Conservation (phyloP, 768 basidiomycete genomes). For the Lanmaoa pseudosensibilis region DNA sequence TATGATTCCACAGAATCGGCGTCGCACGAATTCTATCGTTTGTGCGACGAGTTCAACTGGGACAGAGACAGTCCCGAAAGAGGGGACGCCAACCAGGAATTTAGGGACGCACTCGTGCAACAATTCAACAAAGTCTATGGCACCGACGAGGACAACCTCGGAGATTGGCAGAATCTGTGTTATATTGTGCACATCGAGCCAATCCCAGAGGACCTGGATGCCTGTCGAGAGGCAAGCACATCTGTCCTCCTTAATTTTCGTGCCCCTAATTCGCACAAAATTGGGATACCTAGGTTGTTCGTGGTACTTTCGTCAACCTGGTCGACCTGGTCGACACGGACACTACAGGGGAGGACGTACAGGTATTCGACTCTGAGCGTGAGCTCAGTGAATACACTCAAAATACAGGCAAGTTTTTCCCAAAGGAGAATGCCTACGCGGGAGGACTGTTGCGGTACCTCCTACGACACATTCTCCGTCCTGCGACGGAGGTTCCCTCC, state of each 20-base stretch:
- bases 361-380: constrained; percentile 7
- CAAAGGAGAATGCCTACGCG: constrained; percentile 13
- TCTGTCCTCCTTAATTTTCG: no score
- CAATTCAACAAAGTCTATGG: constrained; percentile 21
- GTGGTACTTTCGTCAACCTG: constrained; percentile 5
- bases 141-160: not conserved
- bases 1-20: constrained; percentile 10
- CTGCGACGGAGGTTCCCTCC: not conserved
- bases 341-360: not conserved
- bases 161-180: constrained; percentile 13
- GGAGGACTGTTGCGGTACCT: constrained; percentile 16
- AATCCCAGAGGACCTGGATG: not conserved
- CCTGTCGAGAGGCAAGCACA: constrained; percentile 14
- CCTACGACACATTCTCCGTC: constrained; percentile 15
- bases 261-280: not conserved
- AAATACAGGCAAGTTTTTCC: constrained; percentile 10
- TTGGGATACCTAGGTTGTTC: not conserved
- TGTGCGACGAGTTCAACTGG: constrained; percentile 15
- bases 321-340: constrained; percentile 21
- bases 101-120: constrained; percentile 13
- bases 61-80: not conserved
- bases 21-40: constrained; percentile 17
- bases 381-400: constrained; percentile 12
- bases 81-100: not conserved
- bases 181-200: constrained; percentile 2